phyloP scores from a whole-genome alignment of 768 basidiomycete species.

The Boletus insuetus region DNA sequence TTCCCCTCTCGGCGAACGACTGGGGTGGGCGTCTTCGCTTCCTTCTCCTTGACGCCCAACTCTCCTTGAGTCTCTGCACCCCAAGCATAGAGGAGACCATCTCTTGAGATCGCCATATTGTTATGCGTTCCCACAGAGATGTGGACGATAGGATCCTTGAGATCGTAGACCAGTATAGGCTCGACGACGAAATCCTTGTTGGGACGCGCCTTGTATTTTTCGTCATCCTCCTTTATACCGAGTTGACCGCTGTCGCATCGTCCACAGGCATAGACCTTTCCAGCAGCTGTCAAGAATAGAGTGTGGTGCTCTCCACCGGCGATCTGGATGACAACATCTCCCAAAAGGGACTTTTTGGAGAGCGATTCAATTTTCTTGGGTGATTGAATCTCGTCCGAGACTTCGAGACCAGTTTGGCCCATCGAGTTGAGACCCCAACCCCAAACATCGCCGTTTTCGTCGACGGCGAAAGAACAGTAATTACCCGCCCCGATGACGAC shows the following conservation, averaged over 20 bases:
- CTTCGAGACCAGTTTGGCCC: slow-evolving; percentile 74
- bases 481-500: slow-evolving; percentile 76
- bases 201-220: slow-evolving; percentile 53
- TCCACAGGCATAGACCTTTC: slow-evolving; percentile 85
- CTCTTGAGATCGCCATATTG: slow-evolving; percentile 65
- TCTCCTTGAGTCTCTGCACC: slow-evolving; percentile 79
- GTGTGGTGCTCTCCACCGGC: slow-evolving; percentile 86
- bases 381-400: slow-evolving; percentile 50
- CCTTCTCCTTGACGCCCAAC: slow-evolving; percentile 61
- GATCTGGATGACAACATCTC: slow-evolving; percentile 68
- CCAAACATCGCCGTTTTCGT: slow-evolving; percentile 80
- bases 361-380: slow-evolving; percentile 67
- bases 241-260: slow-evolving; percentile 82
- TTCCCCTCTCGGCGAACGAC: slow-evolving; percentile 72
- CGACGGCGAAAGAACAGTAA: slow-evolving; percentile 89
- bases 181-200: slow-evolving; percentile 59
- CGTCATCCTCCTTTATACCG: slow-evolving; percentile 69
- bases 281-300: slow-evolving; percentile 80
- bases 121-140: slow-evolving; percentile 71
- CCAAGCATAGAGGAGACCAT: slow-evolving; percentile 73
- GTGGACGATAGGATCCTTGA: slow-evolving; percentile 60
- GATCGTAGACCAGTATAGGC: slow-evolving; percentile 61
- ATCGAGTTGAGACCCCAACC: slow-evolving; percentile 95
- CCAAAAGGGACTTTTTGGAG: slow-evolving; percentile 56
- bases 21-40: slow-evolving; percentile 59